Conservation (phyloP, 805 yeast species). For the Spathaspora passalidarum region DNA sequence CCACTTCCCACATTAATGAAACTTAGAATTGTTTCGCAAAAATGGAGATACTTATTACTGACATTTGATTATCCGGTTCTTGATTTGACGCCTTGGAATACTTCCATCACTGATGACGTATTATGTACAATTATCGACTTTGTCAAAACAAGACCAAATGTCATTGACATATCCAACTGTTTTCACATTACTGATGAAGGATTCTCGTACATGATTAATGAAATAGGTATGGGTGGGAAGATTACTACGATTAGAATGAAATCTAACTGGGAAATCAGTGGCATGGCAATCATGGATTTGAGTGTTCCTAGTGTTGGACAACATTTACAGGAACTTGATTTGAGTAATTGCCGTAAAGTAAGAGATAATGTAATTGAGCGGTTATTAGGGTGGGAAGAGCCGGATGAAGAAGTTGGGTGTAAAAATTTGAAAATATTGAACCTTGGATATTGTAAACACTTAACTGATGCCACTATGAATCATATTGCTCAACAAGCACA, state of each 20-base stretch:
- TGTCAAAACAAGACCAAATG: constrained; percentile 64
- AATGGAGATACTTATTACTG: constrained; percentile 66
- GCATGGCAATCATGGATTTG: constrained; percentile 79
- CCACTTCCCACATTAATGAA: constrained; percentile 61
- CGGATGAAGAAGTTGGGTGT: constrained; percentile 45
- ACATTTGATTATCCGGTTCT: constrained; percentile 51
- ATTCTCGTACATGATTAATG: constrained; percentile 66
- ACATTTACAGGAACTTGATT: constrained; percentile 55
- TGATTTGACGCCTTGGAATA: constrained; percentile 63
- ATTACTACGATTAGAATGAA: constrained; percentile 56
- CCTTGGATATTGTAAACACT: constrained; percentile 72
- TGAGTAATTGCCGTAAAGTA: constrained; percentile 71
- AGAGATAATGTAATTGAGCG: constrained; percentile 69
- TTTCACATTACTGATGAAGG: constrained; percentile 77
- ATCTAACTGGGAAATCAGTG: constrained; percentile 74
- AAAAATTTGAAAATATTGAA: constrained; percentile 50
- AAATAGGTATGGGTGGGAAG: constrained; percentile 63
- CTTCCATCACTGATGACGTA: constrained; percentile 55
- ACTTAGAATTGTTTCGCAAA: constrained; percentile 52
- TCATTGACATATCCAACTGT: constrained; percentile 66
- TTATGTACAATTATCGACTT: constrained; percentile 60
- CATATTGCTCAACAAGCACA: constrained; percentile 60
- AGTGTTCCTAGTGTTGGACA: constrained; percentile 64
- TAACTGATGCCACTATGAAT: constrained; percentile 66
- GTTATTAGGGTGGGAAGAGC: constrained; percentile 52